These are phyloP conservation scores for Colletotrichum sp. DNA, from an alignment of 2,329 filamentous ascomycete species.

Conservation along the genomic window DNA sequence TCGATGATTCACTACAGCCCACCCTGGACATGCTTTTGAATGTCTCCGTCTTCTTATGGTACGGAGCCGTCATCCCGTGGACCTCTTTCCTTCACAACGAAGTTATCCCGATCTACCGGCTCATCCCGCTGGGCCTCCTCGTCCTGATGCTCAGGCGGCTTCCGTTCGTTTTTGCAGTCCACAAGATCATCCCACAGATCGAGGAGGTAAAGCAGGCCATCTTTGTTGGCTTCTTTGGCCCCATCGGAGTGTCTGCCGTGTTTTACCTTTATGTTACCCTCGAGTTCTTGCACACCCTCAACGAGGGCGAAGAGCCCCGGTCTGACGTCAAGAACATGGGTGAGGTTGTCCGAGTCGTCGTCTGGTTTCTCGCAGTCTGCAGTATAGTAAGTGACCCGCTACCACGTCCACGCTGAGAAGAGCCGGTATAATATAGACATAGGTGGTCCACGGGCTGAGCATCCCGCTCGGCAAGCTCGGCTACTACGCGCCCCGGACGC, in stretches of 20 bases:
- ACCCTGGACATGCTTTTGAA: conserved; percentile 96
- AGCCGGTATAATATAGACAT: conserved; percentile 14
- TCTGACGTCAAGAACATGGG: conserved; percentile 69
- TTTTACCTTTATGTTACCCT: conserved; percentile 87
- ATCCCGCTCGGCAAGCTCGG: conserved; percentile 77
- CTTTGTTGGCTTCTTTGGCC: conserved; percentile 93
- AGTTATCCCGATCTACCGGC: conserved; percentile 75
- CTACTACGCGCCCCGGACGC: conserved; percentile 66
- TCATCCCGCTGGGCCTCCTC: conserved; percentile 76
- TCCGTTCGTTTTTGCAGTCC: conserved; percentile 76
- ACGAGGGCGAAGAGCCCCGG: conserved; percentile 64
- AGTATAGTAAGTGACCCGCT: conserved; percentile 69
- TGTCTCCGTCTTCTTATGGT: conserved; percentile 88
- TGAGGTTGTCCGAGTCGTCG: conserved; percentile 73
- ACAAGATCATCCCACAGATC: conserved; percentile 81
- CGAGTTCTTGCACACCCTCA: conserved; percentile 71
- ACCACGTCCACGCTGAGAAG: neutral
- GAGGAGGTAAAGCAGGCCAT: conserved; percentile 75
- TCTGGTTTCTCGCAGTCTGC: conserved; percentile 87
- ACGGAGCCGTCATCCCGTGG: conserved; percentile 87
- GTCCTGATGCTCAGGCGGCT: conserved; percentile 80
- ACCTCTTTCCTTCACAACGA: conserved; percentile 67
- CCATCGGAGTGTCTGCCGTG: conserved; percentile 87
- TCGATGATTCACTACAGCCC: conserved; percentile 90
- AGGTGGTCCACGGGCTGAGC: conserved; percentile 82